Conservation (phyloP, 2,329 filamentous ascomycete species). For the Fulvia fulva region DNA sequence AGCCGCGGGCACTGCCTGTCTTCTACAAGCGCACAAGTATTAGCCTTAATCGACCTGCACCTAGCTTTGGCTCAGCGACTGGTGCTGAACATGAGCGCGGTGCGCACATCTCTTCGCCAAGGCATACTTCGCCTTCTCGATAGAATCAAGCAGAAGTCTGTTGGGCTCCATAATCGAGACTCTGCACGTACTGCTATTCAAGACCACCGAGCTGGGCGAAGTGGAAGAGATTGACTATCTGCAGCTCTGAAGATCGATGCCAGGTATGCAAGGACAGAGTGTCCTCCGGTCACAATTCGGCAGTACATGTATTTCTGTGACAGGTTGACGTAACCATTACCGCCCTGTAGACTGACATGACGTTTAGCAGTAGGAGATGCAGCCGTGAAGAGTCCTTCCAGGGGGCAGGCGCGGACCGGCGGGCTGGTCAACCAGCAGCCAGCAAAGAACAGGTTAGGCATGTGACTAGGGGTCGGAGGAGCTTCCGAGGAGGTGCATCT, state of each 20-base stretch:
- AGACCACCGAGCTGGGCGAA: background rate
- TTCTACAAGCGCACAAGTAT: background rate
- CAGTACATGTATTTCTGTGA: background rate
- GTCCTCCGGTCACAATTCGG: background rate
- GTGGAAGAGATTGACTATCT: background rate
- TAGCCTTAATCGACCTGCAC: background rate
- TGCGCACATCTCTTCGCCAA: background rate
- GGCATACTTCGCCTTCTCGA: background rate
- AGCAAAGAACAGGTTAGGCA: too few relatives aligned
- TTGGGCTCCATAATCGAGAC: background rate
- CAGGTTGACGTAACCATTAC: background rate
- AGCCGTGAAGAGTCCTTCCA: too few relatives aligned
- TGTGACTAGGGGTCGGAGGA: too few relatives aligned
- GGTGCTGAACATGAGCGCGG: background rate
- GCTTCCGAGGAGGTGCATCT: too few relatives aligned
- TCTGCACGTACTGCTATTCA: background rate
- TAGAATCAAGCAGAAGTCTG: background rate
- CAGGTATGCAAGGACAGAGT: background rate
- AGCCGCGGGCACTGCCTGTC: conserved; percentile 4
- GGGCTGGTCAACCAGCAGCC: too few relatives aligned
- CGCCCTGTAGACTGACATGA: background rate
- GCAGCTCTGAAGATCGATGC: background rate
- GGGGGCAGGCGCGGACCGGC: too few relatives aligned
- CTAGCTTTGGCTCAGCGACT: background rate
- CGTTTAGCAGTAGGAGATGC: too few relatives aligned